phyloP scores from a whole-genome alignment of 805 yeast genomes.

The Starmerella vitae region DNA sequence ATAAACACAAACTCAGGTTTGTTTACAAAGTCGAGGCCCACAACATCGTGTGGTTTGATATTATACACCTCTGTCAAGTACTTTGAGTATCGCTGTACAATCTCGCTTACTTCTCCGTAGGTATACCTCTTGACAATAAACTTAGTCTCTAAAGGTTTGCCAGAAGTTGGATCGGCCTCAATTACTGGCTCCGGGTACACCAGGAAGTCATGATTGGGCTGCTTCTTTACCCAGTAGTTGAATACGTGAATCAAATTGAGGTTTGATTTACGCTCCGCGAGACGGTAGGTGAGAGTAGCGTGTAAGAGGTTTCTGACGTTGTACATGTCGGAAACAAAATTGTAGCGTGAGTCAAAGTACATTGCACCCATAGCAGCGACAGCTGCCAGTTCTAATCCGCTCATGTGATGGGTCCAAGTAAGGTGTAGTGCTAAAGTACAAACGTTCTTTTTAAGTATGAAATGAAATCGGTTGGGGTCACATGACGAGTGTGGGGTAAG shows the following conservation, averaged over 20 bases:
- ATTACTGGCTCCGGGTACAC: slow-evolving; percentile 44
- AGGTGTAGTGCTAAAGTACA: too few species aligned
- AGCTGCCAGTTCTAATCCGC: slow-evolving; percentile 17
- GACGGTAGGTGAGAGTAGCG: slow-evolving; percentile 3
- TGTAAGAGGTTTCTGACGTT: slow-evolving; percentile 8
- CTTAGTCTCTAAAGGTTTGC: slow-evolving; percentile 32
- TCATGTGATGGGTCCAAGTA: too few species aligned
- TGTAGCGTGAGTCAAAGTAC: slow-evolving; percentile 19
- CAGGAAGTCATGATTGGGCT: slow-evolving; percentile 47
- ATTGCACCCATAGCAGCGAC: slow-evolving; percentile 17
- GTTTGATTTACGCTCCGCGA: slow-evolving; percentile 12
- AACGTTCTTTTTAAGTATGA: too few species aligned
- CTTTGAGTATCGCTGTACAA: slow-evolving; percentile 51
- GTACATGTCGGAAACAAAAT: slow-evolving; percentile 13
- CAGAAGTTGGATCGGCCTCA: slow-evolving; percentile 18
- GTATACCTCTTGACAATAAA: slow-evolving; percentile 53
- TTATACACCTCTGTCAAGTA: slow-evolving; percentile 51
- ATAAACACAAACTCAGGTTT: slow-evolving; percentile 67
- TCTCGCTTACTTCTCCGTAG: slow-evolving; percentile 52
- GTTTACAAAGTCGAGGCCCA: slow-evolving; percentile 67
- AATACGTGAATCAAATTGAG: slow-evolving; percentile 59
- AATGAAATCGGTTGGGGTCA: too few species aligned
- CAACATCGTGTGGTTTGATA: slow-evolving; percentile 49
- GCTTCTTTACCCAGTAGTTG: slow-evolving; percentile 38
- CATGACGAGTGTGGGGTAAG: too few species aligned